Conservation (phyloP, 371 early-diverging fungal species). For the Zychaea mexicana region DNA sequence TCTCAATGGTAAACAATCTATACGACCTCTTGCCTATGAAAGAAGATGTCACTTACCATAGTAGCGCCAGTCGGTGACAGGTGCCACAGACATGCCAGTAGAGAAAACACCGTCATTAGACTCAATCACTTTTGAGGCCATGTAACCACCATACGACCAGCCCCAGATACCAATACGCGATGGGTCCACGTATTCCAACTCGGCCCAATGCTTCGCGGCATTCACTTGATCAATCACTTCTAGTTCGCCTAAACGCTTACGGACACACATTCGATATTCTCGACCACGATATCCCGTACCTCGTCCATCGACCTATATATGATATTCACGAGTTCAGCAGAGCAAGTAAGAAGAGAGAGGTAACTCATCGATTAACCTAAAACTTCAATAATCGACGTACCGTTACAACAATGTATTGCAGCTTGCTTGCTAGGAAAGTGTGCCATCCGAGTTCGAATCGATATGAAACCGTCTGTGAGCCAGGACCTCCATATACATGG, state of each 20-base stretch:
- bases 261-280: constrained; percentile 76
- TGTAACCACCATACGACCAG: constrained; percentile 95
- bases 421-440: constrained; percentile 65
- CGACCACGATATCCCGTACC: constrained; percentile 92
- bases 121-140: constrained; percentile 87
- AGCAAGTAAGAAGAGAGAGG: too few relatives aligned
- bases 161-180: constrained; percentile 95
- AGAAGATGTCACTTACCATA: constrained; percentile 51
- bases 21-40: neutral
- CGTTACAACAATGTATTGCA: constrained; percentile 69
- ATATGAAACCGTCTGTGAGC: constrained; percentile 82
- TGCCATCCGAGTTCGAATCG: constrained; percentile 76
- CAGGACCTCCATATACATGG: constrained; percentile 93
- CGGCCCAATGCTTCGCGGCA: constrained; percentile 75
- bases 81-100: constrained; percentile 93
- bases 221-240: constrained; percentile 89
- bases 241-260: constrained; percentile 75
- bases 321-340: neutral
- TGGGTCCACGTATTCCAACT: constrained; percentile 75
- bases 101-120: constrained; percentile 79
- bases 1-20: neutral
- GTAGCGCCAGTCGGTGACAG: constrained; percentile 93
- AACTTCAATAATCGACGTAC: constrained; percentile 21
- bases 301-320: constrained; percentile 77
- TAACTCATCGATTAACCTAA: too few relatives aligned